Evolutionary conservation across 805 yeast species (phyloP).

Genomic region (Saccharomycopsis sp.): DNA sequence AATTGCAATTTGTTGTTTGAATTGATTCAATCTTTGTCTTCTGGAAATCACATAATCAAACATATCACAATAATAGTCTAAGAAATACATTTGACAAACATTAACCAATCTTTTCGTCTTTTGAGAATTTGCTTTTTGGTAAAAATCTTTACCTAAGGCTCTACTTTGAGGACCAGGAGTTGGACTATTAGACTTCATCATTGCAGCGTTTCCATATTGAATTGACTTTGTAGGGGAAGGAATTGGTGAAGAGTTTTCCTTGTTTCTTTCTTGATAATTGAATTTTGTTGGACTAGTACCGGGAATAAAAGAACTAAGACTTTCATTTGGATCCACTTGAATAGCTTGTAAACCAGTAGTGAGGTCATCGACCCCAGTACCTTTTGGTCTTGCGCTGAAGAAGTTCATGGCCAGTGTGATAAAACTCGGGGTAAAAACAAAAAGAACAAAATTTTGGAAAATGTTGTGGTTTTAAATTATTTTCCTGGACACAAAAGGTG

Average conservation of each 20-base stretch:
- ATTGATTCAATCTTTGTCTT: conserved; percentile 69
- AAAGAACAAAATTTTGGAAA: too few species aligned
- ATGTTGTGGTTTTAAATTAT: too few species aligned
- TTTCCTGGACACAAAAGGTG: too few species aligned
- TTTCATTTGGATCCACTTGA: conserved; percentile 12
- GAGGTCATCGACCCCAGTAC: conserved; percentile 1
- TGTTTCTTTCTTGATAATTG: conserved; percentile 5
- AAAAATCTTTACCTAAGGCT: conserved; percentile 32
- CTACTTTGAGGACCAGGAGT: conserved; percentile 1
- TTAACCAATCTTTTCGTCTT: conserved; percentile 80
- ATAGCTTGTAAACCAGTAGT: conserved; percentile 13
- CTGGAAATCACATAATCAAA: conserved; percentile 86
- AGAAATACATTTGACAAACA: conserved; percentile 86
- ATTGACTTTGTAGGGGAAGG: conserved; percentile 19
- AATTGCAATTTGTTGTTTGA: conserved; percentile 34
- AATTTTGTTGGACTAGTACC: conserved; percentile 4
- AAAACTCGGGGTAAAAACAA: too few species aligned
- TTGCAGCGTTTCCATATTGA: conserved; percentile 9
- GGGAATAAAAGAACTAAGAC: conserved; percentile 8
- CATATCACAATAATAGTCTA: conserved; percentile 93
- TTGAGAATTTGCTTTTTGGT: conserved; percentile 49
- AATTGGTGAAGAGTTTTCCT: conserved; percentile 16
- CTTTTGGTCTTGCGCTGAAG: conserved; percentile 1
- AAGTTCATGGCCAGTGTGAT: neutral
- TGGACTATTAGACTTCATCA: neutral